These are phyloP conservation scores for Silene coronaria DNA, from an alignment of 179 eudicot genomes.

Conservation along the genomic window DNA sequence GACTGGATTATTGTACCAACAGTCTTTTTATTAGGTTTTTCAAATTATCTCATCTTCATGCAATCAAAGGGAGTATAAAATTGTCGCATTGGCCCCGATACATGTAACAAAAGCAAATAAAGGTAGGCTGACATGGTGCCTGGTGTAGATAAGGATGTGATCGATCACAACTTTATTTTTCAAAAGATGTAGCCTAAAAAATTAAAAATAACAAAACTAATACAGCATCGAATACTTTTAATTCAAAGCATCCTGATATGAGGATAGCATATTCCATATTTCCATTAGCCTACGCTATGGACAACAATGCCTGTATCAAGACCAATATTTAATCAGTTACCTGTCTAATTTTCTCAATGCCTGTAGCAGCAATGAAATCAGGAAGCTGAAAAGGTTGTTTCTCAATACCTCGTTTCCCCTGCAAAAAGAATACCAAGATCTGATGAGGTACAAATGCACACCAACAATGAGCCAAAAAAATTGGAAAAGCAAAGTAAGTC, in stretches of 20 bases:
- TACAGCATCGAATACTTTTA: not conserved
- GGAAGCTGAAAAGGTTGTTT: constrained; percentile 99
- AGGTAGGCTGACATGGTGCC: too few species aligned
- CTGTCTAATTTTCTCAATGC: constrained; percentile 98
- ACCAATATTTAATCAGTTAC: constrained; percentile 26
- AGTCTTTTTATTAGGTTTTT: too few species aligned
- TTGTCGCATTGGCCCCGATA: too few species aligned
- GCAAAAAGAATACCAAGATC: constrained; percentile 33
- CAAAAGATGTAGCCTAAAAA: too few species aligned
- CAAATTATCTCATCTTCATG: too few species aligned
- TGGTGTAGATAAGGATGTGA: too few species aligned
- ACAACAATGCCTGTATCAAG: not conserved
- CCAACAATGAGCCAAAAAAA: constrained; percentile 3
- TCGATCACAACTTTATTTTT: too few species aligned
- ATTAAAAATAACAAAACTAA: too few species aligned
- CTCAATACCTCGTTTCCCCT: constrained; percentile 98
- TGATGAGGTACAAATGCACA: constrained; percentile 37
- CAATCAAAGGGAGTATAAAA: too few species aligned
- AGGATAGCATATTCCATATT: not conserved
- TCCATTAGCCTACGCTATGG: not conserved
- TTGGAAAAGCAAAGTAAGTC: constrained; percentile 6
- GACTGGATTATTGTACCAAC: too few species aligned
- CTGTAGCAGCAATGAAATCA: constrained; percentile 98
- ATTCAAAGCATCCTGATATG: not conserved
- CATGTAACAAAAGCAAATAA: too few species aligned